Conservation (phyloP, 2,329 filamentous ascomycete species). For the Aureobasidium uvarum region DNA sequence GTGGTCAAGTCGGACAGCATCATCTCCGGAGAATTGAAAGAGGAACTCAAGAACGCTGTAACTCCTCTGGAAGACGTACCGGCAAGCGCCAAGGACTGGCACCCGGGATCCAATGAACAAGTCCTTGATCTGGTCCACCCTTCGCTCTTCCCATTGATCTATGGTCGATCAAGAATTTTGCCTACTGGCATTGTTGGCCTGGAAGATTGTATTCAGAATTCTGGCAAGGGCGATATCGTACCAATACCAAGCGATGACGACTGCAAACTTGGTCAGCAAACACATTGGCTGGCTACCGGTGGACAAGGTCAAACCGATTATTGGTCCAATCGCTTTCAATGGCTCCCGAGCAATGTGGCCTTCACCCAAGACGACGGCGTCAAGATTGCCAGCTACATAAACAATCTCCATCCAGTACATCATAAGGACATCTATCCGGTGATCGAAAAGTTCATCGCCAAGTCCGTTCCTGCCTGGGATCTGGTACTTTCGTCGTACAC, state of each 20-base stretch:
- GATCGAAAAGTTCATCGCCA: slow-evolving; percentile 33
- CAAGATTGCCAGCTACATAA: slow-evolving; percentile 36
- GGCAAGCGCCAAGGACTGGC: slow-evolving; percentile 57
- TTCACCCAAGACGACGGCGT: slow-evolving; percentile 28
- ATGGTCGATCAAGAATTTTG: slow-evolving; percentile 50
- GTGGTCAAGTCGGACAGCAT: slow-evolving; percentile 56
- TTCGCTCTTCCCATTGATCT: slow-evolving; percentile 61
- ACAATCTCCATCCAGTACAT: slow-evolving; percentile 35
- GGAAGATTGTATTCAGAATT: slow-evolving; percentile 36
- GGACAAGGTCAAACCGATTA: slow-evolving; percentile 7
- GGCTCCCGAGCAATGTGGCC: slow-evolving; percentile 35
- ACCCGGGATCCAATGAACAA: slow-evolving; percentile 56
- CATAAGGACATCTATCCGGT: slow-evolving; percentile 32
- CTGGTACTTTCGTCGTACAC: slow-evolving; percentile 4
- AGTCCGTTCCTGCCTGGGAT: slow-evolving; percentile 36
- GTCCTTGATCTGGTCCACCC: slow-evolving; percentile 65
- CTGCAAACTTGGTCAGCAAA: not conserved
- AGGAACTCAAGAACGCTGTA: slow-evolving; percentile 48
- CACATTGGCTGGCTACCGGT: not conserved
- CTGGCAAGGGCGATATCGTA: slow-evolving; percentile 34
- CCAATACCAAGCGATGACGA: slow-evolving; percentile 24
- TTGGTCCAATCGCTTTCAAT: slow-evolving; percentile 35
- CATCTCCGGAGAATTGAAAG: slow-evolving; percentile 42
- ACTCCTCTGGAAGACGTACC: slow-evolving; percentile 53
- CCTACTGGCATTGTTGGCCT: slow-evolving; percentile 36